Evolutionary conservation across 108 stramenopile genomes (phyloP).

Genomic region (Nitzschia putrida): DNA sequence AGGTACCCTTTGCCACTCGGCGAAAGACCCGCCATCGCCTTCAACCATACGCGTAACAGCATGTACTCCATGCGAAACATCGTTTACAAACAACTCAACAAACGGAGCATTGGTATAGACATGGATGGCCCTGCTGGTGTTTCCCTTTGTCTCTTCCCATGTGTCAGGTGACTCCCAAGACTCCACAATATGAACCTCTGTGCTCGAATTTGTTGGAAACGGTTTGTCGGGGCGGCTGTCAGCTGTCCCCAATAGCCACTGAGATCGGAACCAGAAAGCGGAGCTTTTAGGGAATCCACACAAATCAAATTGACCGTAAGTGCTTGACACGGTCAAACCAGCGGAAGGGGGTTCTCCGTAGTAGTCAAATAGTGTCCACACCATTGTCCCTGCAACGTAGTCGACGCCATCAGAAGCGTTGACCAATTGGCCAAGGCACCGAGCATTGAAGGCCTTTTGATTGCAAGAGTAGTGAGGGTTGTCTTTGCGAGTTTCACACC

Average conservation of each 20-base stretch:
- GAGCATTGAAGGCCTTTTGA: conserved; percentile 41
- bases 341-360: conserved; percentile 46
- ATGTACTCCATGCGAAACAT: conserved; percentile 23
- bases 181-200: conserved; percentile 40
- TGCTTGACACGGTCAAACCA: conserved; percentile 32
- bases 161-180: conserved; percentile 44
- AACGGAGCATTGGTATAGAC: conserved; percentile 44
- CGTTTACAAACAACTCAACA: conserved; percentile 40
- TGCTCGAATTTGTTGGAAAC: conserved; percentile 11
- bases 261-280: conserved; percentile 45
- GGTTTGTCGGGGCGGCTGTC: conserved; percentile 26
- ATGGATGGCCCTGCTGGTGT: conserved; percentile 31
- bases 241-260: conserved; percentile 34
- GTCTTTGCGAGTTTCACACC: conserved; percentile 39
- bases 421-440: conserved; percentile 36
- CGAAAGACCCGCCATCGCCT: conserved; percentile 32
- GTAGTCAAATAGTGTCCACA: conserved; percentile 52
- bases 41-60: conserved; percentile 17
- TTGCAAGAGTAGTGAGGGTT: conserved; percentile 35
- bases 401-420: conserved; percentile 38
- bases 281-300: conserved; percentile 41
- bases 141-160: conserved; percentile 37
- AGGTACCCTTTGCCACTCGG: conserved; percentile 25
- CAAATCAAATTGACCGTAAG: conserved; percentile 45
- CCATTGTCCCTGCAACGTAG: conserved; percentile 41